Evolutionary conservation across 352 stramenopile species (phyloP).

Genomic region (Phytopythium litorale): DNA sequence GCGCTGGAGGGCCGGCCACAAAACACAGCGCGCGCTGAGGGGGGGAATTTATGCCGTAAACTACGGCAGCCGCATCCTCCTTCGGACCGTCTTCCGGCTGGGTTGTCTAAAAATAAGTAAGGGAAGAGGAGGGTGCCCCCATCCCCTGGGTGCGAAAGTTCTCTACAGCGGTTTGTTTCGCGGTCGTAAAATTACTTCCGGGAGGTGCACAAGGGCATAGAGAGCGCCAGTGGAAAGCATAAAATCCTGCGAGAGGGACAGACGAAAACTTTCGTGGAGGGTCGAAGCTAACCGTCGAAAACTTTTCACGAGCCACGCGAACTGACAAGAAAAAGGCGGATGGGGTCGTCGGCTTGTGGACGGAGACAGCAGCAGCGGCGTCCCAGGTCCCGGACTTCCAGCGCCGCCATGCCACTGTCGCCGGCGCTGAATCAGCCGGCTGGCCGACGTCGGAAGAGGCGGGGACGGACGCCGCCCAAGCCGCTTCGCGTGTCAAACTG

Average conservation of each 20-base stretch:
- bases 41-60: conserved; percentile 4
- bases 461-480: too few relatives aligned
- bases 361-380: background rate
- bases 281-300: too few relatives aligned
- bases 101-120: background rate
- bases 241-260: conserved; percentile 5
- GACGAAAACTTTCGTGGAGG: too few relatives aligned
- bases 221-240: background rate
- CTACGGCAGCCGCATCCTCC: background rate
- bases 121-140: background rate
- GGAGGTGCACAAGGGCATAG: background rate
- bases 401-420: too few relatives aligned
- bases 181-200: background rate
- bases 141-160: background rate
- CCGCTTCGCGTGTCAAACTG: too few relatives aligned
- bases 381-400: too few relatives aligned
- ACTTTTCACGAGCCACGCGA: background rate
- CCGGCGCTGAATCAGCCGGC: conserved; percentile 2
- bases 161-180: background rate
- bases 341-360: conserved; percentile 3
- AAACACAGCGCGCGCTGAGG: background rate
- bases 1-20: conserved; percentile 1
- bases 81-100: too few relatives aligned
- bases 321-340: background rate
- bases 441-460: conserved; percentile 7